Evolutionary conservation across 75 land plant species (phyloP).

Genomic region (Pinus albicaulis): DNA sequence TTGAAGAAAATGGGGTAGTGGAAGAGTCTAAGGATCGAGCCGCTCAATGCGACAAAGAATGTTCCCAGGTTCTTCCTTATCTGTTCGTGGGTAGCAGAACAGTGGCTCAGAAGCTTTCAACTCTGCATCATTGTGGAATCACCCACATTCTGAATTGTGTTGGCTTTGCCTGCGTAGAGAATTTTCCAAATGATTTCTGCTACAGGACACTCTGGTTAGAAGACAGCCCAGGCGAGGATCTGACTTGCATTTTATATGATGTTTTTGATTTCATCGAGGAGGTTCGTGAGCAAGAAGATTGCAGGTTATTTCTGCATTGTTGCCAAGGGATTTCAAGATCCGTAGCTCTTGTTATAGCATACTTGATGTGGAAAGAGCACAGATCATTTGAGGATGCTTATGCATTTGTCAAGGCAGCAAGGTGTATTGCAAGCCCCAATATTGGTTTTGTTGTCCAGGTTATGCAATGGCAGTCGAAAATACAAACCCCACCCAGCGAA

Average conservation of each 20-base stretch:
- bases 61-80: constrained; percentile 13
- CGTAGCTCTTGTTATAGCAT: constrained; percentile 40
- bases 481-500: constrained; percentile 3
- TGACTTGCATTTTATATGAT: constrained; percentile 34
- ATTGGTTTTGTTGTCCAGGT: constrained; percentile 50
- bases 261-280: constrained; percentile 46
- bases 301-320: constrained; percentile 48
- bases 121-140: constrained; percentile 23
- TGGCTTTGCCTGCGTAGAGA: constrained; percentile 35
- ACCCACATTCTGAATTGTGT: constrained; percentile 56
- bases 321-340: constrained; percentile 50
- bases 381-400: constrained; percentile 32
- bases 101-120: constrained; percentile 36
- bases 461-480: constrained; percentile 36
- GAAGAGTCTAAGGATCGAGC: neutral
- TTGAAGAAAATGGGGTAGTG: neutral
- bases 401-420: constrained; percentile 23
- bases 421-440: constrained; percentile 37
- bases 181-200: constrained; percentile 27
- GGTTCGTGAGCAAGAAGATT: constrained; percentile 26
- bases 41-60: constrained; percentile 4
- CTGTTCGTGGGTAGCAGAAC: constrained; percentile 37
- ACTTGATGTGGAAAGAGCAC: constrained; percentile 44
- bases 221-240: constrained; percentile 41
- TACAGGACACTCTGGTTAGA: constrained; percentile 48